Evolutionary conservation across 2,329 filamentous ascomycete genomes (phyloP).

Genomic region (Fusarium anthophilum): DNA sequence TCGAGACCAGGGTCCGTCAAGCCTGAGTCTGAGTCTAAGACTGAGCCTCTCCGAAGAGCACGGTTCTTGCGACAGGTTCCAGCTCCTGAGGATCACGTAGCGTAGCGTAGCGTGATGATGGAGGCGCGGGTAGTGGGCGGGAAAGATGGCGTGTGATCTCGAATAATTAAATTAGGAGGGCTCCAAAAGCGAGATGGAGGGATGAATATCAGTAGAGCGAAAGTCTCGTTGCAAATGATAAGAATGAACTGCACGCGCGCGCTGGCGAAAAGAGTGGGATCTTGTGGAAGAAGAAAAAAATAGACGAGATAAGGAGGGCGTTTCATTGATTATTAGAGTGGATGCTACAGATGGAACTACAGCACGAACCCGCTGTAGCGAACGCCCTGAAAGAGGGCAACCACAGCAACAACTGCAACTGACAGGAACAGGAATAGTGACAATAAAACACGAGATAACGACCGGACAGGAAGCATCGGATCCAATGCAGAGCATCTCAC

Average conservation of each 20-base stretch:
- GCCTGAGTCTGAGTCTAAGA: slow-evolving; percentile 3
- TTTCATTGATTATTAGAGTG: slow-evolving; percentile 26
- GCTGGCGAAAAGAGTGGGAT: slow-evolving; percentile 28
- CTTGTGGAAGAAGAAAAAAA: slow-evolving; percentile 23
- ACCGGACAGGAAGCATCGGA: neutral
- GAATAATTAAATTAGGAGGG: slow-evolving; percentile 37
- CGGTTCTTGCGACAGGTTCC: slow-evolving; percentile 26
- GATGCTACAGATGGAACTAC: slow-evolving; percentile 26
- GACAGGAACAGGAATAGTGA: slow-evolving; percentile 13
- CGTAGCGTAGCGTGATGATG: slow-evolving; percentile 37
- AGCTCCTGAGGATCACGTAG: slow-evolving; percentile 10
- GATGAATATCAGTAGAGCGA: slow-evolving; percentile 5
- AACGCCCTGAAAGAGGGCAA: slow-evolving; percentile 16
- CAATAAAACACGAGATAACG: slow-evolving; percentile 8
- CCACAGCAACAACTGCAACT: slow-evolving; percentile 8
- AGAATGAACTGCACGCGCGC: slow-evolving; percentile 4
- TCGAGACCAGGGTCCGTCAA: slow-evolving; percentile 33
- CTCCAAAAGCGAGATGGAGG: slow-evolving; percentile 25
- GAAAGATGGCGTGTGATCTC: slow-evolving; percentile 40
- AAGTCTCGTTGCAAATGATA: neutral
- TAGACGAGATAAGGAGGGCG: slow-evolving; percentile 28
- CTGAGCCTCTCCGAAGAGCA: slow-evolving; percentile 29
- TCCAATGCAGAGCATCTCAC: neutral
- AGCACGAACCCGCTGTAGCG: slow-evolving; percentile 25
- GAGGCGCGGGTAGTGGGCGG: slow-evolving; percentile 40